phyloP scores from a whole-genome alignment of 2,329 filamentous ascomycete genomes.

The Alternaria sp. region DNA sequence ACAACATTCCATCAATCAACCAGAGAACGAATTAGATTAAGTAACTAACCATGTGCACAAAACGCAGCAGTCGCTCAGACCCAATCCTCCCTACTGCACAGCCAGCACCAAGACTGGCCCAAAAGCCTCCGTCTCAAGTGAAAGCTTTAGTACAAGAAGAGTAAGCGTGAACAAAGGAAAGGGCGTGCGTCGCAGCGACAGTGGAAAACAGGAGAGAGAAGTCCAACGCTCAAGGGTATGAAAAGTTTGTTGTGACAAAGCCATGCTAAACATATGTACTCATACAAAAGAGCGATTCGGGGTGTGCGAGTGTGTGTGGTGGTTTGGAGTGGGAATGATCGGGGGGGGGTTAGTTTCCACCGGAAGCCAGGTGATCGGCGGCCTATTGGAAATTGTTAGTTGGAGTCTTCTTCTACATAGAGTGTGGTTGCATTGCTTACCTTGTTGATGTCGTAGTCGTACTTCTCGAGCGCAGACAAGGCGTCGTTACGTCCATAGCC shows the following conservation, averaged over 20 bases:
- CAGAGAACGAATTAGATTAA: constrained; percentile 9
- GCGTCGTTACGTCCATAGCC: constrained; percentile 79
- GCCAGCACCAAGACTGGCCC: background rate
- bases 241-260: constrained; percentile 18
- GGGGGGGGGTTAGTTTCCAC: constrained; percentile 8
- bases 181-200: constrained; percentile 3
- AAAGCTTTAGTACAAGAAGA: constrained; percentile 11
- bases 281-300: constrained; percentile 32
- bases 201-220: background rate
- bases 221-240: constrained; percentile 32
- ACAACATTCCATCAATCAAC: background rate
- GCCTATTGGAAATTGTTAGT: constrained; percentile 38
- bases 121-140: constrained; percentile 1
- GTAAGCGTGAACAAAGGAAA: constrained; percentile 2
- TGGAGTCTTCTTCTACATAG: background rate
- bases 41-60: constrained; percentile 1
- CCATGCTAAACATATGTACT: constrained; percentile 40
- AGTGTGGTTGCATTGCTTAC: constrained; percentile 56
- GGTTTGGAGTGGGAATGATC: background rate
- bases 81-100: constrained; percentile 11
- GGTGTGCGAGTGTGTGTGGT: background rate
- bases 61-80: constrained; percentile 10
- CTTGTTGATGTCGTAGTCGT: constrained; percentile 94
- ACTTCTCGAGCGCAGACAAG: constrained; percentile 84
- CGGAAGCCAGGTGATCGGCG: constrained; percentile 44